Evolutionary conservation across 2,329 filamentous ascomycete species (phyloP).

Genomic region (Stachybotrys echinatus): DNA sequence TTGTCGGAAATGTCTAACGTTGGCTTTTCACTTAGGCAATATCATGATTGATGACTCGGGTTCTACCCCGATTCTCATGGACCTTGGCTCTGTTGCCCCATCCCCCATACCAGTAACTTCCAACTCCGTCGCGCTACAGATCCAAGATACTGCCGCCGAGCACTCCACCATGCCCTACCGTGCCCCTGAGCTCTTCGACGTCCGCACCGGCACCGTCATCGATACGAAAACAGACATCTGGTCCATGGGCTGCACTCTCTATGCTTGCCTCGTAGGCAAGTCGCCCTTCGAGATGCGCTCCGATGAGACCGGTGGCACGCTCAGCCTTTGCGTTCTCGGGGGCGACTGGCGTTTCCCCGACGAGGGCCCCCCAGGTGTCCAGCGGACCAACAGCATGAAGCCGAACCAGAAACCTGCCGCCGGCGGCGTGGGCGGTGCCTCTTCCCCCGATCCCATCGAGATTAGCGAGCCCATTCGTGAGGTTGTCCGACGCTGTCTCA

Average conservation of each 20-base stretch:
- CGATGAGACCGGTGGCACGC: slow-evolving; percentile 90
- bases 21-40: slow-evolving; percentile 53
- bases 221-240: slow-evolving; percentile 98
- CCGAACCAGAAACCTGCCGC: slow-evolving; percentile 23
- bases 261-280: slow-evolving; percentile 93
- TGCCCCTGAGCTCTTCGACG: slow-evolving; percentile 95
- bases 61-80: slow-evolving; percentile 88
- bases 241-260: slow-evolving; percentile 96
- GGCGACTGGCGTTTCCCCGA: slow-evolving; percentile 97
- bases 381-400: slow-evolving; percentile 36
- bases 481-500: slow-evolving; percentile 80
- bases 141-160: slow-evolving; percentile 91
- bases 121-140: slow-evolving; percentile 81
- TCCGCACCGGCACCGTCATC: slow-evolving; percentile 85
- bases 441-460: slow-evolving; percentile 30
- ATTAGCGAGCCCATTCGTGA: slow-evolving; percentile 83
- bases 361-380: slow-evolving; percentile 60
- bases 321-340: slow-evolving; percentile 87
- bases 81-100: slow-evolving; percentile 84
- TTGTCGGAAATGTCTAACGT: neutral
- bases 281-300: slow-evolving; percentile 93
- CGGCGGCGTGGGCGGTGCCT: slow-evolving; percentile 12
- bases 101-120: slow-evolving; percentile 87
- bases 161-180: slow-evolving; percentile 99
- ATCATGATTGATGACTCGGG: slow-evolving; percentile 98